Evolutionary conservation across 106 monocot genomes (phyloP), one percentile per base, ranked within the genome.

Genomic region (Dendrobium nobile): DNA sequence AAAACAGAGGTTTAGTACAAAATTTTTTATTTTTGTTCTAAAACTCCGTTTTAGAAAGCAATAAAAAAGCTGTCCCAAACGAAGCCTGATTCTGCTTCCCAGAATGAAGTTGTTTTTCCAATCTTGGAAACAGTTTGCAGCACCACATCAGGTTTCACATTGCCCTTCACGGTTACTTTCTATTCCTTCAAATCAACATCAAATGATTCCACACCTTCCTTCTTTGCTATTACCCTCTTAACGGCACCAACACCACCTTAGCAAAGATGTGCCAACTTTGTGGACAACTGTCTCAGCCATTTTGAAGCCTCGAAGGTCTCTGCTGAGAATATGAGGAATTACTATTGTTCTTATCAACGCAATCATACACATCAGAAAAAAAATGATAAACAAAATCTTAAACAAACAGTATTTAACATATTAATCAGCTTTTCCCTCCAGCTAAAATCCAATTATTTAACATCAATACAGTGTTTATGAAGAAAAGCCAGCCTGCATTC

Each of bases 161-260:
- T 90, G 74, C 90, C 90, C 73, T 67, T 90, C 31, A 90, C 90
- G 4, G 90, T 90, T n/a, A 90, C 87, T 77, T 90, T 90, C 77
- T 90, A 87, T 72, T 87, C 85, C 81, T 87, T 81, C 22, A 87
- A 13, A 76, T 87, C 80, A 28, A 90, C 81, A 75, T 90, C 85
- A 45, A 87, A 90, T 22, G 90, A 77, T 56, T 90, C 90, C 16
- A 87, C 87, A 91, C 93, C 96, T 92, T 96, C 88, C 91, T 93
- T 87, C 74, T 92, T 96, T 41, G 85, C 79, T 48, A 96, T 91
- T 19, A 91, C 95, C 82, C 95, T 92, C 84, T 90, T 95, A 26
- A 92, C 95, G 78, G 93, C 93, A 77, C 95, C 95, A 79, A 82
- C 89, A 81, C 95, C 91, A 9, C 95, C 88, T 89, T 92, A 67